phyloP scores from a whole-genome alignment of 345 rosid genomes.

The Eucalyptus pauciflora region DNA sequence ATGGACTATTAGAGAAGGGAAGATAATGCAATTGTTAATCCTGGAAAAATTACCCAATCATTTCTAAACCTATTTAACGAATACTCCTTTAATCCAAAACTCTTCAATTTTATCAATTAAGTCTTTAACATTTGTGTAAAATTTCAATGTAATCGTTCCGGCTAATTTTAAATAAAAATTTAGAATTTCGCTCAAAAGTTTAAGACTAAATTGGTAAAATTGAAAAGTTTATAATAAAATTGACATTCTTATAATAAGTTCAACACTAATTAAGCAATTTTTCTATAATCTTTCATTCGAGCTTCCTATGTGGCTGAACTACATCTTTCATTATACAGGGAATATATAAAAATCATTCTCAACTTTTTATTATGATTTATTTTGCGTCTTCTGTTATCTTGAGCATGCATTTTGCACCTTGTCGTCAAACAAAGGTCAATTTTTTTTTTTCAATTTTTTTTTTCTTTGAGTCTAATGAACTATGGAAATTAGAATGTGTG shows the following conservation, averaged over 20 bases:
- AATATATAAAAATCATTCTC: too few relatives aligned
- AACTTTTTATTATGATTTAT: not conserved
- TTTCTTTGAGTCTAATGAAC: not conserved
- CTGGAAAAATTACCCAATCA: too few relatives aligned
- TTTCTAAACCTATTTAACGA: fast-evolving
- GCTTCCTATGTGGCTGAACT: not conserved
- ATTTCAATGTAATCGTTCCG: too few relatives aligned
- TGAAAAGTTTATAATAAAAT: too few relatives aligned
- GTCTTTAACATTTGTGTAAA: too few relatives aligned
- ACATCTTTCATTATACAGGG: not conserved
- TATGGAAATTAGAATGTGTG: not conserved
- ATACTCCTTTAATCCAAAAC: fast-evolving
- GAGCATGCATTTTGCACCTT: not conserved
- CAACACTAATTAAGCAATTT: too few relatives aligned
- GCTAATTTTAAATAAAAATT: too few relatives aligned
- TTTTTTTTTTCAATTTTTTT: fast-evolving
- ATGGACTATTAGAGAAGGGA: fast-evolving
- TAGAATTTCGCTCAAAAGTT: not conserved
- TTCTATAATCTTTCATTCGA: fast-evolving
- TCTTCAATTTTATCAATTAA: too few relatives aligned
- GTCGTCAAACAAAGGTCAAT: fast-evolving
- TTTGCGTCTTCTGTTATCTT: not conserved
- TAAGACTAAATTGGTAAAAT: too few relatives aligned
- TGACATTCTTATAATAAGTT: fast-evolving
- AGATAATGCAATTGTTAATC: not conserved